phyloP scores from a whole-genome alignment of 768 basidiomycete species.

The Lentinus brumalis region DNA sequence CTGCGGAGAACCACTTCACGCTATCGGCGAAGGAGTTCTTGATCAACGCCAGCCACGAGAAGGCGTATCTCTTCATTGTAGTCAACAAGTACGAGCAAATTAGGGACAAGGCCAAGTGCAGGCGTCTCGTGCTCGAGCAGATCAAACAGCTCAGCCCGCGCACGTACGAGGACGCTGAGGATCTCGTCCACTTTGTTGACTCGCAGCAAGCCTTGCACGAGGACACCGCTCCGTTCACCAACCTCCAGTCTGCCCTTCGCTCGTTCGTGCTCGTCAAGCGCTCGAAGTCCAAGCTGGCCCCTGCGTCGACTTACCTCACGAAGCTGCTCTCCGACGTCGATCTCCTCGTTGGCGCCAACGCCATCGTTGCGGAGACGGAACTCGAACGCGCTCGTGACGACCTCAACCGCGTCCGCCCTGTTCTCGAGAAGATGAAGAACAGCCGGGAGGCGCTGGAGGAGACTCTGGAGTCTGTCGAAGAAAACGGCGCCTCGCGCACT shows the following conservation, averaged over 20 bases:
- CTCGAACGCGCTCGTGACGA: slow-evolving; percentile 70
- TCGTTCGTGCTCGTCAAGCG: slow-evolving; percentile 97
- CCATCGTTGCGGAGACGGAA: slow-evolving; percentile 82
- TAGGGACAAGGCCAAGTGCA: slow-evolving; percentile 92
- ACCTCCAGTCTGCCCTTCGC: slow-evolving; percentile 86
- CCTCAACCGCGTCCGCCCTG: slow-evolving; percentile 68
- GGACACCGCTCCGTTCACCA: slow-evolving; percentile 73
- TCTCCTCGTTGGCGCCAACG: slow-evolving; percentile 82
- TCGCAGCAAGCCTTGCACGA: slow-evolving; percentile 73
- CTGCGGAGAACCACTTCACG: slow-evolving; percentile 98
- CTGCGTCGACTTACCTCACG: slow-evolving; percentile 87
- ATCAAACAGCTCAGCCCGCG: slow-evolving; percentile 91
- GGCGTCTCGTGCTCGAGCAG: slow-evolving; percentile 86
- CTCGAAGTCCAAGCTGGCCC: slow-evolving; percentile 93
- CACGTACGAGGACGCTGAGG: slow-evolving; percentile 87
- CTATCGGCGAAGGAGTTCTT: slow-evolving; percentile 95
- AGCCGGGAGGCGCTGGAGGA: slow-evolving; percentile 78
- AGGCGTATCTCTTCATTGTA: slow-evolving; percentile 97
- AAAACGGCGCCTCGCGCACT: slow-evolving; percentile 60
- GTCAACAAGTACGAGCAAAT: slow-evolving; percentile 98
- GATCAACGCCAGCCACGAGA: slow-evolving; percentile 90
- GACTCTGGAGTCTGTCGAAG: slow-evolving; percentile 77
- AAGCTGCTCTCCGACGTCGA: slow-evolving; percentile 91
- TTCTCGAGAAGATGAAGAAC: slow-evolving; percentile 85
- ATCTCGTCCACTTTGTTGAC: slow-evolving; percentile 98